These are phyloP conservation scores for Lachnellula arida DNA, from an alignment of 2,329 filamentous ascomycete species.

Conservation along the genomic window DNA sequence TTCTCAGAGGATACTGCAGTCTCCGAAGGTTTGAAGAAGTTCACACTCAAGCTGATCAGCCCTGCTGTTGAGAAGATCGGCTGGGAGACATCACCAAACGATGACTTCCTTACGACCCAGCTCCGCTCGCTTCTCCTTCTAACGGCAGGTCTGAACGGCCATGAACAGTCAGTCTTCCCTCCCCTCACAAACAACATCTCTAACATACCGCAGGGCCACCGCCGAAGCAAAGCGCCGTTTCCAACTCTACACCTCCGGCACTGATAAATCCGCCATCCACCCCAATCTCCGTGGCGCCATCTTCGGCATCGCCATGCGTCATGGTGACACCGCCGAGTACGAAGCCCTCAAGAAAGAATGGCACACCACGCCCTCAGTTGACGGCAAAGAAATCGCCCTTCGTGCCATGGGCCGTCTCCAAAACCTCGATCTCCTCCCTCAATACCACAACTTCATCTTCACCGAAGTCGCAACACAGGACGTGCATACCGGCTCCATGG, in stretches of 20 bases:
- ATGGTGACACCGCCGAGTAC: slow-evolving; percentile 65
- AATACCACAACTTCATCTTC: slow-evolving; percentile 72
- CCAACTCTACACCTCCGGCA: slow-evolving; percentile 65
- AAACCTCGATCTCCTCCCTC: slow-evolving; percentile 56
- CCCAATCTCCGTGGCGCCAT: slow-evolving; percentile 76
- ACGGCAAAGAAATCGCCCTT: slow-evolving; percentile 85
- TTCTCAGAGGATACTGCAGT: slow-evolving; percentile 74
- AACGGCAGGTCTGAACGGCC: slow-evolving; percentile 69
- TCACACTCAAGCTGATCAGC: slow-evolving; percentile 71
- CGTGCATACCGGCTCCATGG: slow-evolving; percentile 74
- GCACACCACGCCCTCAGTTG: slow-evolving; percentile 74
- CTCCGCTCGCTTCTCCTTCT: slow-evolving; percentile 77
- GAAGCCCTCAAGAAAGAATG: slow-evolving; percentile 81
- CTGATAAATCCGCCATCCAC: slow-evolving; percentile 64
- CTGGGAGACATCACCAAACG: slow-evolving; percentile 74
- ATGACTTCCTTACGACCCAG: slow-evolving; percentile 78
- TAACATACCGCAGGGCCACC: slow-evolving; percentile 49
- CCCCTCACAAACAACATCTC: not conserved
- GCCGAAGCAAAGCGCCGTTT: slow-evolving; percentile 76
- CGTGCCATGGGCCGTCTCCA: slow-evolving; percentile 70
- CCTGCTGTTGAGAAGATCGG: slow-evolving; percentile 74
- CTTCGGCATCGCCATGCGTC: slow-evolving; percentile 73
- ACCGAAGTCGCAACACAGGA: slow-evolving; percentile 82
- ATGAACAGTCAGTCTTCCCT: slow-evolving; percentile 57
- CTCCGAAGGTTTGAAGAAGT: slow-evolving; percentile 69